phyloP scores from a whole-genome alignment of 2,329 filamentous ascomycete species.

The Beauveria sp. region DNA sequence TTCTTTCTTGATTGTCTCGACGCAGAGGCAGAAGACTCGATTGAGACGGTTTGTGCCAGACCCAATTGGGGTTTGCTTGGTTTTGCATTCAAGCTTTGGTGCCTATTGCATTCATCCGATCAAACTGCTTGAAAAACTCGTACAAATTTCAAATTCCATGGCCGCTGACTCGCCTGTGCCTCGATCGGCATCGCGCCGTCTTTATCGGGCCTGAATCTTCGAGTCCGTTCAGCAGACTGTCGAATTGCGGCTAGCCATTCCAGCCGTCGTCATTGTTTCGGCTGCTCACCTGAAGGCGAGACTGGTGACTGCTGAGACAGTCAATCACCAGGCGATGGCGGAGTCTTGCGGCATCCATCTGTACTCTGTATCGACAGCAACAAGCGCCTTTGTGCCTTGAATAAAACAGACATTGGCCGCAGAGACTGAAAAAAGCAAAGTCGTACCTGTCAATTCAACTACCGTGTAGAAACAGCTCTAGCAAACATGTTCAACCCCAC shows the following conservation, averaged over 20 bases:
- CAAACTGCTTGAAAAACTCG: too few relatives aligned
- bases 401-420: neutral
- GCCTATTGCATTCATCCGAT: too few relatives aligned
- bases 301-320: neutral
- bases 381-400: too few relatives aligned
- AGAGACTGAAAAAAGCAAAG: neutral
- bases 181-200: neutral
- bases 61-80: too few relatives aligned
- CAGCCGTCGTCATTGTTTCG: neutral
- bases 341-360: neutral
- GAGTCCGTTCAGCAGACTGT: neutral
- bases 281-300: neutral
- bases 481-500: neutral
- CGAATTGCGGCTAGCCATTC: neutral
- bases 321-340: neutral
- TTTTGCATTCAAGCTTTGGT: too few relatives aligned
- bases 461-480: neutral
- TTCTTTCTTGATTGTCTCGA: too few relatives aligned
- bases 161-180: neutral
- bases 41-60: too few relatives aligned
- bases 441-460: neutral
- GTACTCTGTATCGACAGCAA: too few relatives aligned
- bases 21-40: too few relatives aligned
- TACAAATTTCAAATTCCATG: too few relatives aligned
- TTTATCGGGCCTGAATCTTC: neutral